Evolutionary conservation across 805 yeast species (phyloP), one percentile per base, ranked within the genome.

Genomic region (Ogataea angusta): DNA sequence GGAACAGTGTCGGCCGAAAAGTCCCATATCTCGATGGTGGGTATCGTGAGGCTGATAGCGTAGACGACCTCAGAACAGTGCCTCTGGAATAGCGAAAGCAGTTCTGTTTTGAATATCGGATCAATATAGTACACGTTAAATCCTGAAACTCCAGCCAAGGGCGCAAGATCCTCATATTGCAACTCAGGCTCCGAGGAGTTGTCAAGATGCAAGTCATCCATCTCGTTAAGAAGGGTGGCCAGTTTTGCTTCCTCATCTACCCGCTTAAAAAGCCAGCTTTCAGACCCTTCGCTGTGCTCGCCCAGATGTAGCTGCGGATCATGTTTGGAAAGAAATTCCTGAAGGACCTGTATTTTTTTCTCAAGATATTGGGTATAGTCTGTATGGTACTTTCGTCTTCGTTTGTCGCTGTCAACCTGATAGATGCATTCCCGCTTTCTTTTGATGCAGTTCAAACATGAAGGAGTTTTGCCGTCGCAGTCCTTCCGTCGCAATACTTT

Each of bases 311-410:
- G 31, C 10, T 43, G 46, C 2, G 56, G 52, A 27, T 56, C 58
- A 19, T 56, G 53, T 26, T 52, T 47, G 17, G 24, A 32, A 10
- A 63, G 54, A 49, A 61, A 48, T 8, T 34, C 25, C 15, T 52
- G 54, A 21, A 61, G 43, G 5, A 38, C 49, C 0, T 34, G 33
- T 0, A 59, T 45, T 35, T 54, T 56, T 6, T 48, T 45, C 19
- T 59, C 63, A 12, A 63, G 48, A 22, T 55, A 52, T 19, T 51
- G 55, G 3, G 61, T 54, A 30, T 63, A 63, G 37, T 59, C 63
- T 1, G 65, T 57, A 40, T 61, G 60, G 40, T 60, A 63, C 36
- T 63, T 63, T 14, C 68, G 34, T 27, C 66, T 42, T 40, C 68
- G 45, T 34, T 64, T 42, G 36, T 63, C 67, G 27, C 38, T 43